Conservation (phyloP, 805 yeast species). For the Dipodascus albidus region DNA sequence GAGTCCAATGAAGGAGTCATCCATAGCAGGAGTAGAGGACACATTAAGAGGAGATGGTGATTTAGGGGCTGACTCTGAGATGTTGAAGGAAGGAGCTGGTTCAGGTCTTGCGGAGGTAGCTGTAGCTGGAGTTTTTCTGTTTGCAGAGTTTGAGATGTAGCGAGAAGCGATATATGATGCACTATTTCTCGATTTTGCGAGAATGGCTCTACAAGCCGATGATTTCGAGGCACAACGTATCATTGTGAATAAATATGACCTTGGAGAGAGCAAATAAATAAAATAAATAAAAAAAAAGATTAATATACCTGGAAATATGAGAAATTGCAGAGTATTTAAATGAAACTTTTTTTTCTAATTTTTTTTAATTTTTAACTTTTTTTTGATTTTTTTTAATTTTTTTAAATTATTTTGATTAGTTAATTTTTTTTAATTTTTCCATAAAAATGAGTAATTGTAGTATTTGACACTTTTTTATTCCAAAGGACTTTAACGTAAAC, state of each 20-base stretch:
- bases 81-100: slow-evolving; percentile 28
- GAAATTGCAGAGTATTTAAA: slow-evolving; percentile 1
- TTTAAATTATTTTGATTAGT: no score
- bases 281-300: neutral
- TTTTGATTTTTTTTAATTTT: neutral
- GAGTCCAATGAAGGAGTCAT: slow-evolving; percentile 79
- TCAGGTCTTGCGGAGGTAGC: slow-evolving; percentile 20
- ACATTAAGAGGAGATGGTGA: slow-evolving; percentile 1
- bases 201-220: neutral
- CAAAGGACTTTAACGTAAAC: no score
- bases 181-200: neutral
- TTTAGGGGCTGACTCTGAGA: slow-evolving; percentile 5
- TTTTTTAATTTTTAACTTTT: no score
- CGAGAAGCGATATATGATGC: neutral
- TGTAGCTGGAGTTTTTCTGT: slow-evolving; percentile 3
- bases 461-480: neutral
- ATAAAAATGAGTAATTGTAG: neutral
- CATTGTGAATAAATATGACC: neutral
- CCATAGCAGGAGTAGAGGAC: slow-evolving; percentile 19
- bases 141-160: neutral
- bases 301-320: neutral
- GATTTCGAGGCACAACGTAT: slow-evolving; percentile 1
- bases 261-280: neutral
- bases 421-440: no score
- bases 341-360: neutral